These are phyloP conservation scores for Penicillium lividum DNA, from an alignment of 495 filamentous ascomycete genomes.

Conservation along the genomic window DNA sequence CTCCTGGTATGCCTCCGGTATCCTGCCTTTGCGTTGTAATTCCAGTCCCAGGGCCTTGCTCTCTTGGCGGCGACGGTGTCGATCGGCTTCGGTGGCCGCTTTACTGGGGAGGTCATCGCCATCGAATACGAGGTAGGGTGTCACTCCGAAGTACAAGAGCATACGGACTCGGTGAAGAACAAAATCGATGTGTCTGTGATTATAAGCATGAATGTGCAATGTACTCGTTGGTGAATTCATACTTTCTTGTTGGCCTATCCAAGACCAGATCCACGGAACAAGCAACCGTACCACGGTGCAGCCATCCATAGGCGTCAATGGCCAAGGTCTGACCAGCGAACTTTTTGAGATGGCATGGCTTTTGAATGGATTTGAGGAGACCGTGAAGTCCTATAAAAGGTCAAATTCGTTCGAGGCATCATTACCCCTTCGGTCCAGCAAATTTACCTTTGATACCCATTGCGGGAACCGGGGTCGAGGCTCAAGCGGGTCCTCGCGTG, in stretches of 20 bases:
- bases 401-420: not conserved
- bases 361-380: conserved; percentile 93
- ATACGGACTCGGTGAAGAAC: conserved; percentile 88
- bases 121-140: conserved; percentile 92
- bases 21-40: conserved; percentile 74
- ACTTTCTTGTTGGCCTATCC: conserved; percentile 86
- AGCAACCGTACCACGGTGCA: conserved; percentile 88
- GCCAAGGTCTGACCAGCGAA: conserved; percentile 87
- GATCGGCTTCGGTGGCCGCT: conserved; percentile 78
- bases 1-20: conserved; percentile 77
- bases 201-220: conserved; percentile 8
- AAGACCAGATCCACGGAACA: conserved; percentile 91
- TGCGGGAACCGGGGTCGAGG: conserved; percentile 34
- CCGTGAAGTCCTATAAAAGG: conserved; percentile 71
- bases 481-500: conserved; percentile 35
- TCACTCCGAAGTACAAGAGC: conserved; percentile 89
- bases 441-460: conserved; percentile 73
- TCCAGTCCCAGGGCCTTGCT: conserved; percentile 74
- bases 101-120: conserved; percentile 96
- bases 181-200: conserved; percentile 81
- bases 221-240: conserved; percentile 24
- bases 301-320: conserved; percentile 97
- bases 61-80: conserved; percentile 68
- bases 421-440: conserved; percentile 7
- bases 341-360: conserved; percentile 80